Conservation (phyloP, 2,329 filamentous ascomycete genomes). For the Cladosporium austrohemisphaericum region DNA sequence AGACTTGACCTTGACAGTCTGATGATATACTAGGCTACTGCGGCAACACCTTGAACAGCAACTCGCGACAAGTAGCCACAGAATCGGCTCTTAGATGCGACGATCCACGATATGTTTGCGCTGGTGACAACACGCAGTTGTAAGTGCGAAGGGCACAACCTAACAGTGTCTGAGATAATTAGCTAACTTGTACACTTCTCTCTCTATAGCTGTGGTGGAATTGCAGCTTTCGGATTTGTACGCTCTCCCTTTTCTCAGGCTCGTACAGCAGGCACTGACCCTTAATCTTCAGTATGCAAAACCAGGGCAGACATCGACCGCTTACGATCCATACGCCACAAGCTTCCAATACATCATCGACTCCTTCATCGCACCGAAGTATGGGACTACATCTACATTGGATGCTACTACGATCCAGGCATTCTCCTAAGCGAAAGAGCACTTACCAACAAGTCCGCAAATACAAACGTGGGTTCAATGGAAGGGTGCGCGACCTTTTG, state of each 20-base stretch:
- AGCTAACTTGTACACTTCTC: too few relatives aligned
- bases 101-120: background rate
- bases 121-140: conserved; percentile 1
- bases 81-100: conserved; percentile 4
- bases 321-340: conserved; percentile 5
- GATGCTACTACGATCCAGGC: background rate
- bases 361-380: conserved; percentile 2
- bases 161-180: too few relatives aligned
- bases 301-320: background rate
- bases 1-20: background rate
- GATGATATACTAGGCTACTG: conserved; percentile 3
- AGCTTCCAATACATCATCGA: conserved; percentile 10
- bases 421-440: background rate
- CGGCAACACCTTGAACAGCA: conserved; percentile 1
- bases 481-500: conserved; percentile 1
- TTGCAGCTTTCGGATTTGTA: background rate
- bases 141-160: too few relatives aligned
- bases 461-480: background rate
- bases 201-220: conserved; percentile 3
- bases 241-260: background rate
- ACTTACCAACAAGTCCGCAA: background rate
- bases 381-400: conserved; percentile 9
- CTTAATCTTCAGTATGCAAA: background rate
- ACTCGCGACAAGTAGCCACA: conserved; percentile 6
- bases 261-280: background rate